Conservation (phyloP, 1,139 yeast genomes). For the Nakaseomyces uthaithaninus region DNA sequence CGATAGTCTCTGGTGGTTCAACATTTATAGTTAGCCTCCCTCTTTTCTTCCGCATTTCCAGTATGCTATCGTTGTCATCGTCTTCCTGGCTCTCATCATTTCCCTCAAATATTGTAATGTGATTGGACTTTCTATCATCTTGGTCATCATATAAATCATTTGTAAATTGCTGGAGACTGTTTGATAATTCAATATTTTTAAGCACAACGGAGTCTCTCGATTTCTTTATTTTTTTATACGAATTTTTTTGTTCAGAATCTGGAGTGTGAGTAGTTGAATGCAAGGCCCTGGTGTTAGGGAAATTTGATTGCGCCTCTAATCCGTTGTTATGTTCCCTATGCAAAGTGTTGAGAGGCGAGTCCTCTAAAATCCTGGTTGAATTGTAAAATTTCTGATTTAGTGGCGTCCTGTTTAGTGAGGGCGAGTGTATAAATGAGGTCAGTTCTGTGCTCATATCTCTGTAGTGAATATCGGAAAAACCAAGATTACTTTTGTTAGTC, state of each 20-base stretch:
- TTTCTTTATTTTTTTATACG: conserved; percentile 23
- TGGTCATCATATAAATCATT: conserved; percentile 32
- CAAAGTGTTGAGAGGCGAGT: conserved; percentile 1
- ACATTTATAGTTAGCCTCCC: not conserved
- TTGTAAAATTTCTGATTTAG: conserved; percentile 7
- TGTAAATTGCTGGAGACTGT: conserved; percentile 31
- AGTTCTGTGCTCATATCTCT: conserved; percentile 3
- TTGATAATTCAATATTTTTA: conserved; percentile 28
- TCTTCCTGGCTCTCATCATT: conserved; percentile 5
- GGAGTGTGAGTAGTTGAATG: conserved; percentile 2
- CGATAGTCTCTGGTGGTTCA: not conserved
- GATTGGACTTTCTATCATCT: conserved; percentile 9
- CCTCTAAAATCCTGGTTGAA: conserved; percentile 3
- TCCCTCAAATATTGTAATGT: conserved; percentile 1
- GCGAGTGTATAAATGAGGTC: conserved; percentile 10
- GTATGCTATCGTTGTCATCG: conserved; percentile 8
- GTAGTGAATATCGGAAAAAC: not conserved
- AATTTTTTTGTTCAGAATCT: conserved; percentile 9
- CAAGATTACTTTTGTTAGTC: conserved; percentile 1
- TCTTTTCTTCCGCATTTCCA: not conserved
- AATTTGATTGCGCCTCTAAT: not conserved
- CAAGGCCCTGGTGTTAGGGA: not conserved
- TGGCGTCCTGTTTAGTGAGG: conserved; percentile 9
- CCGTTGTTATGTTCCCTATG: not conserved
- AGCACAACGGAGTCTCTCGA: conserved; percentile 29